Evolutionary conservation across 352 stramenopile genomes (phyloP).

Genomic region (Thraustotheca clavata): DNA sequence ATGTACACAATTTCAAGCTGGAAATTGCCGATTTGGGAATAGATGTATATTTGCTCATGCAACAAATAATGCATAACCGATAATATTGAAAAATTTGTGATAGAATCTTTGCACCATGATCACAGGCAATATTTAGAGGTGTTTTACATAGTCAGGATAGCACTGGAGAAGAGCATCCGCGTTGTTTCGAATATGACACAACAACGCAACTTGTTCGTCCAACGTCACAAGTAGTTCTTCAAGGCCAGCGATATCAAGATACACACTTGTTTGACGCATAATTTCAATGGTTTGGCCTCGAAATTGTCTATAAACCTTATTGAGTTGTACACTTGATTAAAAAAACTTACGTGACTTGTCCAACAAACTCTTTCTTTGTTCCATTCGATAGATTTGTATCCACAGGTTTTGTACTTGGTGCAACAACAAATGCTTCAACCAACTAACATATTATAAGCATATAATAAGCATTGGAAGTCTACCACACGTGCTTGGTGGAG

Average conservation of each 20-base stretch:
- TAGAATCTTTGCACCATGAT: too few relatives aligned
- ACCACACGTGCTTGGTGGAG: conserved; percentile 74
- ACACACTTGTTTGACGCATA: conserved; percentile 55
- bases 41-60: conserved; percentile 64
- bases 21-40: conserved; percentile 62
- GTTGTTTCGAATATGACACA: conserved; percentile 66
- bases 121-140: not conserved
- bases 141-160: conserved; percentile 9
- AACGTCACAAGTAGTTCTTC: conserved; percentile 53
- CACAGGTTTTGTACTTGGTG: conserved; percentile 41
- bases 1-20: conserved; percentile 43
- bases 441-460: conserved; percentile 30
- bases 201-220: conserved; percentile 50
- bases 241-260: conserved; percentile 59
- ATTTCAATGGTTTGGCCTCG: conserved; percentile 74
- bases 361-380: conserved; percentile 69
- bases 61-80: conserved; percentile 9
- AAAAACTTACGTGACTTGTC: conserved; percentile 56
- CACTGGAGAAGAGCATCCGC: conserved; percentile 63
- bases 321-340: not conserved
- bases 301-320: conserved; percentile 35
- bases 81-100: too few relatives aligned
- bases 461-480: not conserved
- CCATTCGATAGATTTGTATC: conserved; percentile 50
- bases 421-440: conserved; percentile 61